phyloP scores from a whole-genome alignment of 1,284 basidiomycete genomes.

The Trametes versicolor region DNA sequence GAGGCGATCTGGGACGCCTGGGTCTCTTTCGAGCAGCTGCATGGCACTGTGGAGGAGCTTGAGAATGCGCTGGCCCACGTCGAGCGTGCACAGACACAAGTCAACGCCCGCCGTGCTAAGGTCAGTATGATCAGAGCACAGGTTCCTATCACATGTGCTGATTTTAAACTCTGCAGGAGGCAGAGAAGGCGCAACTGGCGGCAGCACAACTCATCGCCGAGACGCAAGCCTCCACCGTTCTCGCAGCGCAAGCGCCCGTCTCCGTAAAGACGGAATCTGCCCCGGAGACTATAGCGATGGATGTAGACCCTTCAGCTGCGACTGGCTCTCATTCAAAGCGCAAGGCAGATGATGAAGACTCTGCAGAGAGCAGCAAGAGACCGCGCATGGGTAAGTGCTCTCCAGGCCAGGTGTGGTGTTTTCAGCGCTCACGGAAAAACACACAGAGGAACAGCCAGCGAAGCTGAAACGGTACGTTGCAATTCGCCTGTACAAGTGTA shows the following conservation, averaged over 20 bases:
- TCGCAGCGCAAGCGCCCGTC: slow-evolving; percentile 46
- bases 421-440: slow-evolving; percentile 1
- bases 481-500: not conserved
- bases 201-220: slow-evolving; percentile 62
- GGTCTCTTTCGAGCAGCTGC: slow-evolving; percentile 85
- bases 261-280: not conserved
- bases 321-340: slow-evolving; percentile 60
- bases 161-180: slow-evolving; percentile 56
- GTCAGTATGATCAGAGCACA: slow-evolving; percentile 48
- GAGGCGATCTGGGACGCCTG: slow-evolving; percentile 93
- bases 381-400: slow-evolving; percentile 61
- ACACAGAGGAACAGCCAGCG: slow-evolving; percentile 51
- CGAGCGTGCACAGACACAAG: slow-evolving; percentile 69
- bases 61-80: slow-evolving; percentile 76
- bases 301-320: slow-evolving; percentile 54
- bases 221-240: slow-evolving; percentile 48
- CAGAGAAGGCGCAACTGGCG: slow-evolving; percentile 62
- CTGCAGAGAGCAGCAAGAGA: slow-evolving; percentile 62
- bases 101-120: slow-evolving; percentile 73
- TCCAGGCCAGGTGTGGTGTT: slow-evolving; percentile 1
- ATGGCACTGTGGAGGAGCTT: slow-evolving; percentile 79
- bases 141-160: slow-evolving; percentile 2
- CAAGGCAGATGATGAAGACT: slow-evolving; percentile 64
- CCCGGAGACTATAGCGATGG: slow-evolving; percentile 52
- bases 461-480: slow-evolving; percentile 66